Percentiles rank a stretch among this genome's conserved stretches.
phyloP scores from a whole-genome alignment of 768 basidiomycete genomes.

The Hydnum rufescens region DNA sequence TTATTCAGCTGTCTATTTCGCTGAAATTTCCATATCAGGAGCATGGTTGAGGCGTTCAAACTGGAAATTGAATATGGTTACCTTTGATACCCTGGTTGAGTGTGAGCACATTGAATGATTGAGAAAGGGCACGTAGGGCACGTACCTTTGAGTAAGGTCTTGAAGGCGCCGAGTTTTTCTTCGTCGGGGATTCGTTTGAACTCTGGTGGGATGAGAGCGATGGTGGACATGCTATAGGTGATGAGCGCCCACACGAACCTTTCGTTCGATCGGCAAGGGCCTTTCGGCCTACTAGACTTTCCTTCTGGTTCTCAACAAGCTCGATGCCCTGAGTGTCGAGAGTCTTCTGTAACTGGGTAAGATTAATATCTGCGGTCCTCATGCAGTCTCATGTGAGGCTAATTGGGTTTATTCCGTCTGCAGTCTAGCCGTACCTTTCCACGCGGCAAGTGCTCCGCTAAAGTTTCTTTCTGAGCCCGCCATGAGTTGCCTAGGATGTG shows the following conservation, averaged over 20 bases:
- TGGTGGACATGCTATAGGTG: neutral
- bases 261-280: conserved; percentile 89
- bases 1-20: conserved; percentile 92
- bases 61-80: too few species aligned
- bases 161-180: conserved; percentile 75
- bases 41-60: neutral
- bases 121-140: neutral
- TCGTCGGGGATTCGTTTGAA: conserved; percentile 90
- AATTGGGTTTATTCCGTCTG: neutral
- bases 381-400: too few species aligned
- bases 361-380: conserved; percentile 14
- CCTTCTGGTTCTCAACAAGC: conserved; percentile 96
- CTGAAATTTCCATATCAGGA: neutral
- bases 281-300: conserved; percentile 84
- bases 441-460: conserved; percentile 77
- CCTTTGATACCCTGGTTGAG: too few species aligned
- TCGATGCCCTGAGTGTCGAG: conserved; percentile 87
- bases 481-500: too few species aligned
- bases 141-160: conserved; percentile 71
- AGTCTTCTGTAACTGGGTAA: conserved; percentile 79
- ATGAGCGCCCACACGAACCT: conserved; percentile 28
- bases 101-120: too few species aligned
- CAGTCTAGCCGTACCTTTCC: conserved; percentile 45
- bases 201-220: conserved; percentile 35
- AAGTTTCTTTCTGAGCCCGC: conserved; percentile 54